Conservation (phyloP, 345 rosid species). For the Gossypium anomalum region DNA sequence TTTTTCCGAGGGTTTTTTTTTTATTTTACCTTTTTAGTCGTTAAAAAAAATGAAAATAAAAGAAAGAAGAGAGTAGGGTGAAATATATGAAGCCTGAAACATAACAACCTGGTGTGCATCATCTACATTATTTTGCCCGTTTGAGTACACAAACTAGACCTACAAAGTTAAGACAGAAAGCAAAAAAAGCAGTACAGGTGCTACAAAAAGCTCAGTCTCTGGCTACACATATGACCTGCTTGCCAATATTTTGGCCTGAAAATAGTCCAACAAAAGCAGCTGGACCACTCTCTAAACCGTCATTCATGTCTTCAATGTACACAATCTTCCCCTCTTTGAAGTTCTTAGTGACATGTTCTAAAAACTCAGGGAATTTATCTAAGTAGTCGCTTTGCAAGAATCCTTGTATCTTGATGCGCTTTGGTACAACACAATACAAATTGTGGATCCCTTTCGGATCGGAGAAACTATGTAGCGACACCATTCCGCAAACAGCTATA, state of each 20-base stretch:
- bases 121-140: not conserved
- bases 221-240: slow-evolving; percentile 39
- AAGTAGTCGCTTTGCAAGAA: slow-evolving; percentile 63
- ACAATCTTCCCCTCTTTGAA: slow-evolving; percentile 60
- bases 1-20: no score
- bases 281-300: slow-evolving; percentile 58
- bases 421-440: slow-evolving; percentile 36
- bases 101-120: not conserved
- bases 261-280: slow-evolving; percentile 62
- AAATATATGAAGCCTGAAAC: not conserved
- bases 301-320: slow-evolving; percentile 56
- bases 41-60: no score
- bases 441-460: slow-evolving; percentile 44
- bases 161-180: not conserved
- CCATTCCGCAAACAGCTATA: slow-evolving; percentile 75
- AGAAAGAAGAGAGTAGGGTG: not conserved
- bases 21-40: no score
- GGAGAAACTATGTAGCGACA: slow-evolving; percentile 37
- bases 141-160: no score
- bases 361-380: slow-evolving; percentile 45
- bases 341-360: slow-evolving; percentile 33
- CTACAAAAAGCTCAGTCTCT: slow-evolving; percentile 16
- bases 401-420: slow-evolving; percentile 54
- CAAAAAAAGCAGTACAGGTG: not conserved
- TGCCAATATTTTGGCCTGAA: slow-evolving; percentile 63